These are phyloP conservation scores for Alloteropsis semialata DNA, from an alignment of 176 grass and related monocot genomes.

Conservation along the genomic window DNA sequence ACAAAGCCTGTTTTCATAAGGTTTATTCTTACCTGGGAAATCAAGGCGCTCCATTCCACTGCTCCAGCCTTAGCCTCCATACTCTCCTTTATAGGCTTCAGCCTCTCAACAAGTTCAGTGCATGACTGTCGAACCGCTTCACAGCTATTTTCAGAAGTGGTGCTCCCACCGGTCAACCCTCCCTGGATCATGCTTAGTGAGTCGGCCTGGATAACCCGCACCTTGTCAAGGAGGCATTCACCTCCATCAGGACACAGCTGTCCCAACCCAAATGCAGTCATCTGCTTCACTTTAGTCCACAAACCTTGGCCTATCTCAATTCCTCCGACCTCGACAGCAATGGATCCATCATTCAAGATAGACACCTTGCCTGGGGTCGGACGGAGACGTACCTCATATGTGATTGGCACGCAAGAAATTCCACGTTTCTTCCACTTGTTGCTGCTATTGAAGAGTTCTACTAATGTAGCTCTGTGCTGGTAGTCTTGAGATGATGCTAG, in stretches of 20 bases:
- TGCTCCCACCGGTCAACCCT: conserved; percentile 80
- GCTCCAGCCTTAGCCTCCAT: conserved; percentile 35
- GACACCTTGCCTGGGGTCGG: conserved; percentile 69
- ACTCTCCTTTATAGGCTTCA: conserved; percentile 67
- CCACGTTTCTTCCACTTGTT: conserved; percentile 85
- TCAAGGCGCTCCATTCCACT: conserved; percentile 56
- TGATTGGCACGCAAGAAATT: conserved; percentile 70
- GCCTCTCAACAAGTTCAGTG: conserved; percentile 42
- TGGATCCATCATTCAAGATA: conserved; percentile 77
- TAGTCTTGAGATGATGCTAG: conserved; percentile 62
- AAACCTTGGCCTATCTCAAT: conserved; percentile 83
- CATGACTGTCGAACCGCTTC: conserved; percentile 63
- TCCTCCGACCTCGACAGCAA: conserved; percentile 86
- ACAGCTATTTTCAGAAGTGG: conserved; percentile 73
- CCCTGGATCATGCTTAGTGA: conserved; percentile 67
- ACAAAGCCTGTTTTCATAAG: neutral
- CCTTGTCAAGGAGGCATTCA: conserved; percentile 53
- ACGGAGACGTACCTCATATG: conserved; percentile 28
- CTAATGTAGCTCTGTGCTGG: conserved; percentile 16
- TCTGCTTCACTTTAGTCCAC: conserved; percentile 91
- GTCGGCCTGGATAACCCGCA: conserved; percentile 79
- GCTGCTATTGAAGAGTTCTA: conserved; percentile 49
- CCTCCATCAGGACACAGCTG: conserved; percentile 44
- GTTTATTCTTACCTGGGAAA: conserved; percentile 44
- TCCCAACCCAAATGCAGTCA: conserved; percentile 60